Base-by-base conservation (phyloP, 2,329 filamentous ascomycete genomes). In the Exophiala bonariae region DNA sequence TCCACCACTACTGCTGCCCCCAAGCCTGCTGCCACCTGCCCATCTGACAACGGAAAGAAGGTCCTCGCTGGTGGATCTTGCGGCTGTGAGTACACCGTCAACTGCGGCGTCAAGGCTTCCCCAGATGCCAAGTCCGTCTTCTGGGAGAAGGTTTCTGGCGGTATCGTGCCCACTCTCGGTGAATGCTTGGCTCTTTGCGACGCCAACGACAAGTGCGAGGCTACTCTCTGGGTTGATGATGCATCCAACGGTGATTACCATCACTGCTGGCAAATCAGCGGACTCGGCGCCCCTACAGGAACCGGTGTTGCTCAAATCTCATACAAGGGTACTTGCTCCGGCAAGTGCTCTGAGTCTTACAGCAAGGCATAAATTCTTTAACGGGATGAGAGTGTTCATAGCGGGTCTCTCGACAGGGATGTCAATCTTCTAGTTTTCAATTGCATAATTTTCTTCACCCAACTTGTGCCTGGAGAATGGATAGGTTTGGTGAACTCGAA, bases 281-380 rank as follows among this genome's bases (percentile, higher is more conserved):
- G 33, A 13, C 47, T 53, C 14, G 38, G 39, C 17, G 17, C 11
- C 9, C 26, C 40, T 16, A 42, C 31, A 16, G 42, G 39, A n/a
- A 14, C 41, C 11, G 50, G 50, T 28, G 23, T 40, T 26, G 50
- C 40, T 22, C 42, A 53, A 34, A 49, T 53, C 50, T 49, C 46
- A 10, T 53, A 53, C 50, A 53, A 53, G 46, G 31, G 28, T n/a
- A 44, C 14, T 17, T 53, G 50, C 42, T 39, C 42, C n/a, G 50
- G 50, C 19, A 33, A 32, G 11, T 53, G 50, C 47, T 22, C 42
- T 11, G 17, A 16, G 17, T 36, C 42, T 8, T 53, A 53, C 39
- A 44, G n/a, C 39, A 26, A 26, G 23, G n/a, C 16, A 19, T 34
- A 31, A 22, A 5, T 41, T 14, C n/a, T 5, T 34, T 34, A 5